Evolutionary conservation across 306 rosid species (phyloP), one percentile per base, ranked within the genome.

Genomic region (Alnus rubra): DNA sequence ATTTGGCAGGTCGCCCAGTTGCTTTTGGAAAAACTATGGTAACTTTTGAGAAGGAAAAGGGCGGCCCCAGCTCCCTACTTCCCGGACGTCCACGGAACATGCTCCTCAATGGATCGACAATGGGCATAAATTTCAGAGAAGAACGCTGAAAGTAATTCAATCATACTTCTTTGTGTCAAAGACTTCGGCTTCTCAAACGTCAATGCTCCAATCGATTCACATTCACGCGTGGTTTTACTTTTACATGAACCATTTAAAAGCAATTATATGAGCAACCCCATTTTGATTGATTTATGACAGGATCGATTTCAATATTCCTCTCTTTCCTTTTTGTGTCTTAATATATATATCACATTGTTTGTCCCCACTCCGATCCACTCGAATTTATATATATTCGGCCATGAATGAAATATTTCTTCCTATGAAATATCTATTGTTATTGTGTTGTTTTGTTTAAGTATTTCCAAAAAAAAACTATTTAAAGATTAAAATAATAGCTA

Each of bases 31-130:
- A 19, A 14, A 7, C 9, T 16, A 18, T n/a, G 3, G 9, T 9
- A 8, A 48, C 48, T 19, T 68, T 18, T 55, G 69, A 13, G 45
- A 84, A 44, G 54, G 45, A 55, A 48, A 48, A 48, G 2, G 3
- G 19, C 69, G 73, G 50, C 74, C 30, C 59, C 62, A 23, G 28
- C 28, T 73, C 33, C 19, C 86, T 77, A 6, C 58, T 79, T 89
- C 79, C 19, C 81, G 89, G 84, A 79, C 79, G 75, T 80, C 88
- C 96, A 81, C 74, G 76, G 83, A 86, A 89, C 71, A 74, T 91
- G 93, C 86, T 56, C 55, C 53, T 76, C 4, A 68, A 48, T 42
- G 45, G 45, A 42, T 42, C 1, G 45, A 42, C 45, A 42, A 42
- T 79, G 79, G 86, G 63, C 44, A 44, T 33, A 64, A n/a, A 47